Conservation (phyloP, 1,284 basidiomycete genomes). For the Cryptococcus depauperatus region DNA sequence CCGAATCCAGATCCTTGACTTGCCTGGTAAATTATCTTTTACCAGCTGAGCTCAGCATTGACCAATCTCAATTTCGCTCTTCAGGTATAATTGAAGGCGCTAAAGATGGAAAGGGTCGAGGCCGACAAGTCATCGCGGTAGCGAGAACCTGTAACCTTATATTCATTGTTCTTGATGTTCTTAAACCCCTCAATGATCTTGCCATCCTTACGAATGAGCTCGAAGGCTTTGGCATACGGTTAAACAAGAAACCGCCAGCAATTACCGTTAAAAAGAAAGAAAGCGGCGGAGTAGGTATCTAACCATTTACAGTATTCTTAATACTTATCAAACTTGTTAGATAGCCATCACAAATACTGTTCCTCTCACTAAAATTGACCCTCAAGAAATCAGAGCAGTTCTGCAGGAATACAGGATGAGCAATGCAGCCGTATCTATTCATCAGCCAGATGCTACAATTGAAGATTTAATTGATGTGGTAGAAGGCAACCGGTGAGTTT, state of each 20-base stretch:
- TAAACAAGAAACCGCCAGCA: constrained; percentile 91
- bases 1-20: constrained; percentile 55
- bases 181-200: constrained; percentile 94
- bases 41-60: not conserved
- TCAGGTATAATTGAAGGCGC: constrained; percentile 98
- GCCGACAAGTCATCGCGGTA: constrained; percentile 89
- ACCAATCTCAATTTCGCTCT: constrained; percentile 45
- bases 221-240: constrained; percentile 91
- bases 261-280: constrained; percentile 87
- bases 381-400: constrained; percentile 94
- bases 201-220: constrained; percentile 82
- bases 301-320: not conserved
- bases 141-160: constrained; percentile 97
- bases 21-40: constrained; percentile 32
- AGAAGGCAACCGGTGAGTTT: constrained; percentile 71
- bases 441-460: constrained; percentile 83
- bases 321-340: constrained; percentile 11
- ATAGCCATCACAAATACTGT: constrained; percentile 91
- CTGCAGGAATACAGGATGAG: constrained; percentile 81
- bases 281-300: constrained; percentile 60
- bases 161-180: constrained; percentile 95
- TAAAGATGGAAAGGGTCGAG: constrained; percentile 94
- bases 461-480: constrained; percentile 98
- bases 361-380: constrained; percentile 91
- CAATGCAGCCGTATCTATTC: constrained; percentile 89